Percentiles rank a stretch among this genome's conserved stretches.
phyloP scores from a whole-genome alignment of 192 early-diverging fungal species.

The Podochytrium sp. region DNA sequence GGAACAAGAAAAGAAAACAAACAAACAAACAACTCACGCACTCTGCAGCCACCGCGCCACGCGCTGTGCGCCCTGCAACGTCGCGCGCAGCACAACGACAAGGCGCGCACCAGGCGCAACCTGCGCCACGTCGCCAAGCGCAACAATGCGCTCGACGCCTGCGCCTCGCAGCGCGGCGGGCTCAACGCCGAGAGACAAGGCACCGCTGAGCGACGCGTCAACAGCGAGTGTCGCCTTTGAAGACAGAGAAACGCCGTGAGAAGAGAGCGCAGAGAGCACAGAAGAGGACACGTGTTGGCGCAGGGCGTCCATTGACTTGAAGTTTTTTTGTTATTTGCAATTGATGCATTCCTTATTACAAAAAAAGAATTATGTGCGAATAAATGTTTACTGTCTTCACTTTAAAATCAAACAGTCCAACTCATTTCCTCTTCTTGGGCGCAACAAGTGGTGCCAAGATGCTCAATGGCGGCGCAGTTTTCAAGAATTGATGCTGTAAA shows the following conservation, averaged over 20 bases:
- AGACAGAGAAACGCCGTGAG: background rate
- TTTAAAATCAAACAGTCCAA: background rate
- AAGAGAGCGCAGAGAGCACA: background rate
- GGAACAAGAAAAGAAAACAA: background rate
- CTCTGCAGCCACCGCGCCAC: background rate
- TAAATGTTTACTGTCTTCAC: no score
- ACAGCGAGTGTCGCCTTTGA: background rate
- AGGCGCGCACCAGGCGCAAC: background rate
- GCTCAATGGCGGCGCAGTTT: constrained; percentile 74
- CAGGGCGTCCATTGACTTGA: background rate
- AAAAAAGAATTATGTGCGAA: no score
- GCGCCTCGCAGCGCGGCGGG: background rate
- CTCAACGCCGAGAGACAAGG: constrained; percentile 6
- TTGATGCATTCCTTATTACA: no score
- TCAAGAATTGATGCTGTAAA: constrained; percentile 81
- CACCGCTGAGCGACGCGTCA: background rate
- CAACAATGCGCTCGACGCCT: constrained; percentile 17
- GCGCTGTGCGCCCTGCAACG: background rate
- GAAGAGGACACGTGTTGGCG: background rate
- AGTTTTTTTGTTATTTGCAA: background rate
- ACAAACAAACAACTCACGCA: no score
- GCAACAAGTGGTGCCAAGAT: constrained; percentile 82
- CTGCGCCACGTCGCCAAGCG: background rate
- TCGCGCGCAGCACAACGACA: constrained; percentile 13
- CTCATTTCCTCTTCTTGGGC: constrained; percentile 40